These are phyloP conservation scores for Heracleum sosnowskyi DNA, from an alignment of 129 eudicot species.

Conservation along the genomic window DNA sequence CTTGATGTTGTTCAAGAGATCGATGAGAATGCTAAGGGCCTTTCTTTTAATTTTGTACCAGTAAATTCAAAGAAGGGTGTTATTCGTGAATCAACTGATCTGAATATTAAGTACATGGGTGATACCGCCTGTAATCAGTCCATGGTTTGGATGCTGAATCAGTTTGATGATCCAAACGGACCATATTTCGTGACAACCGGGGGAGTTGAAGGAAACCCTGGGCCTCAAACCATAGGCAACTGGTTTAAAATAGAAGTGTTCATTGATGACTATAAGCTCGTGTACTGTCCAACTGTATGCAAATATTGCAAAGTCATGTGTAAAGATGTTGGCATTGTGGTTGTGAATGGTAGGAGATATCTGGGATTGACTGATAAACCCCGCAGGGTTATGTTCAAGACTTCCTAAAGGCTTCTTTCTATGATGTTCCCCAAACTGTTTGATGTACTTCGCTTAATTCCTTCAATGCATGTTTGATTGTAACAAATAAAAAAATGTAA, in stretches of 20 bases:
- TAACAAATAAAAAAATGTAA: not conserved
- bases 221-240: conserved; percentile 3
- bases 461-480: not conserved
- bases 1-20: conserved; percentile 8
- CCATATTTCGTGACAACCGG: conserved; percentile 6
- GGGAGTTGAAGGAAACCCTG: conserved; percentile 9
- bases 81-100: conserved; percentile 4
- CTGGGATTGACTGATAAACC: conserved; percentile 2
- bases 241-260: conserved; percentile 15
- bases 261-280: not conserved
- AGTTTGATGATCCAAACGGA: not conserved
- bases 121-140: not conserved
- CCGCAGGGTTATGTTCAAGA: conserved; percentile 2
- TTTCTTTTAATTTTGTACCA: not conserved
- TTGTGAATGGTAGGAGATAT: not conserved
- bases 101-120: not conserved
- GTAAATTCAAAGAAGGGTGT: not conserved
- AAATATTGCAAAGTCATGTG: not conserved
- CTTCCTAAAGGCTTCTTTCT: not conserved
- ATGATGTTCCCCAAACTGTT: not conserved
- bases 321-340: conserved; percentile 5
- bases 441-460: not conserved
- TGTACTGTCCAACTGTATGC: conserved; percentile 13
- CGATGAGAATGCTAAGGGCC: not conserved
- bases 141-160: conserved; percentile 1